Evolutionary conservation across 495 filamentous ascomycete species (phyloP), one percentile per base, ranked within the genome.

Genomic region (Daldinia vernicosa): DNA sequence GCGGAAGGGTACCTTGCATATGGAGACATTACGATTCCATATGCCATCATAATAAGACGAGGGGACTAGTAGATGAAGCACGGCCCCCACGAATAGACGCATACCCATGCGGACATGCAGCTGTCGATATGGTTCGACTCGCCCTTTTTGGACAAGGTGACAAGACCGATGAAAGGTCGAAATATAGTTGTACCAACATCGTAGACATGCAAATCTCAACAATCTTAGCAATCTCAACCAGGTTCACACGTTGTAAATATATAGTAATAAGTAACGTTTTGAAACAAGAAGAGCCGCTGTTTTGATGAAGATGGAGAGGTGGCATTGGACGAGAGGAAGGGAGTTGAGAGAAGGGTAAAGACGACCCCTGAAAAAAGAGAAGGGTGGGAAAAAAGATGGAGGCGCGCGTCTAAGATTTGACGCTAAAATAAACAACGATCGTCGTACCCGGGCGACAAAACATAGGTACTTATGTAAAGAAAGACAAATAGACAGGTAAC

Each of bases 351-450:
- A 12, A 53, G 30, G 26, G 26, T 27, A 19, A 61, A 26, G 19
- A 37, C 11, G 43, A 65, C 60, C 59, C 63, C 60, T 65, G 60
- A 69, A 66, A 8, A 14, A 22, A 64, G 7, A 66, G 61, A 57
- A 43, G 59, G 63, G 40, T 28, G 28, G 37, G 24, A 35, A 63
- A 61, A 62, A 40, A 40, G 54, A 60, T 50, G 69, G 75, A 77
- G 67, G 75, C 75, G 75, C 75, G 75, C 75, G 75, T 77, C 67
- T 77, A 77, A 28, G 26, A 28, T 52, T 45, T 59, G 27, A 69
- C 50, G 58, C 60, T 65, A 72, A 68, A 67, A 37, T 70, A 63
- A 53, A 54, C 56, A 53, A 56, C 35, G 60, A 72, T 65, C 47
- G 50, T 63, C 63, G 17, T 62, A 55, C 65, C n/a, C 27, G 56